These are phyloP conservation scores for Arthrobotrys iridis DNA, from an alignment of 2,329 filamentous ascomycete species.

Conservation along the genomic window DNA sequence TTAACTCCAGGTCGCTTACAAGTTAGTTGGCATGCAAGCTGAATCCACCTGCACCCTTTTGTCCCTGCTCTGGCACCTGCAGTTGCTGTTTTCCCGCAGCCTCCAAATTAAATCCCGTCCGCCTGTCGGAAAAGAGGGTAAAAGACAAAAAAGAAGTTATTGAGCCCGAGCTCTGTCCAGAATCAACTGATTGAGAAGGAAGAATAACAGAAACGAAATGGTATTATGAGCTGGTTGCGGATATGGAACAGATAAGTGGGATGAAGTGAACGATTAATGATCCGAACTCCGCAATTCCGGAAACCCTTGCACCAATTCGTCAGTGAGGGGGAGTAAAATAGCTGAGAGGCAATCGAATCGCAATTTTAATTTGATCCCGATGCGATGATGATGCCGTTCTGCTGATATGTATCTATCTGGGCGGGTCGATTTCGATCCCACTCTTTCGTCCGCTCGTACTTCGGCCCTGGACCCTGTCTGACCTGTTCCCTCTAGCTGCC, in stretches of 20 bases:
- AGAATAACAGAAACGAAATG: neutral
- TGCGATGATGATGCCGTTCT: constrained; percentile 13
- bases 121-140: neutral
- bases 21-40: constrained; percentile 7
- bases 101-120: neutral
- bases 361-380: constrained; percentile 29
- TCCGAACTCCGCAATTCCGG: constrained; percentile 33
- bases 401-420: neutral
- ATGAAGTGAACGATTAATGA: constrained; percentile 3
- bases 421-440: constrained; percentile 5
- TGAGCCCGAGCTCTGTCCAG: constrained; percentile 24
- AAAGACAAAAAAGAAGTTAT: constrained; percentile 10
- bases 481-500: neutral
- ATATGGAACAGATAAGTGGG: constrained; percentile 1
- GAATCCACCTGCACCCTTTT: neutral
- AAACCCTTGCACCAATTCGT: constrained; percentile 10
- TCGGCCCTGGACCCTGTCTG: constrained; percentile 12
- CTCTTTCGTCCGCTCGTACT: constrained; percentile 12
- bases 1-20: constrained; percentile 22
- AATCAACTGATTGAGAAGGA: neutral
- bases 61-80: neutral
- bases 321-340: constrained; percentile 30
- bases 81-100: neutral
- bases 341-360: constrained; percentile 39
- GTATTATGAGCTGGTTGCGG: neutral